Percentiles rank a stretch among this genome's conserved stretches.
Conservation (phyloP, 768 basidiomycete species). For the Serendipita sp. region DNA sequence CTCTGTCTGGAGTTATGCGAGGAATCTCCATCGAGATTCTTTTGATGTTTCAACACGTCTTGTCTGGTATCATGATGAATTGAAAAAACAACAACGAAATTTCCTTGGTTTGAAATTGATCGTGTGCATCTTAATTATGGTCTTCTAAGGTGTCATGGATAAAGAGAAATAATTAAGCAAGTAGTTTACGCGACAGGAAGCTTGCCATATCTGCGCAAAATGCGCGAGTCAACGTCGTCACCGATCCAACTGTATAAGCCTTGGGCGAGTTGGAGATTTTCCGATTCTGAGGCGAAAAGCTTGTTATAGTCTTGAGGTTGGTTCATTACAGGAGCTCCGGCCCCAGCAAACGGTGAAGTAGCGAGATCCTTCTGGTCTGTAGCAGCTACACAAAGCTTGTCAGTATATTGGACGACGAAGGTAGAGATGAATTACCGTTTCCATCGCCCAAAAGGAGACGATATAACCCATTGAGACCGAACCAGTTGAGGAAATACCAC, state of each 20-base stretch:
- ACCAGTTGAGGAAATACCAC: conserved; percentile 99
- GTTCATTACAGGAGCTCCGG: conserved; percentile 28
- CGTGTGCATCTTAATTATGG: no score
- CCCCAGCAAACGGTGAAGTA: conserved; percentile 49
- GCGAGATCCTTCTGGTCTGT: conserved; percentile 59
- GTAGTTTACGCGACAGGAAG: conserved; percentile 21
- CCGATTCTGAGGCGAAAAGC: conserved; percentile 77
- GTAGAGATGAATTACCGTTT: conserved; percentile 43
- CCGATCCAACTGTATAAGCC: conserved; percentile 76
- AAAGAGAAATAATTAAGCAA: neutral
- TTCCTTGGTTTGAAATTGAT: no score
- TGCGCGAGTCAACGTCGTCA: conserved; percentile 59
- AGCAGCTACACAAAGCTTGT: conserved; percentile 35
- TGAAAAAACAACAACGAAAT: no score
- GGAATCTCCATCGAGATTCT: no score
- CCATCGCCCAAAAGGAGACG: conserved; percentile 82
- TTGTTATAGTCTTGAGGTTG: conserved; percentile 78
- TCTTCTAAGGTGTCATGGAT: no score
- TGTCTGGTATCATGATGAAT: no score
- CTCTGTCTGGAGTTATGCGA: no score
- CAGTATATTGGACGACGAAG: conserved; percentile 5
- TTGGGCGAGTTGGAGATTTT: conserved; percentile 85
- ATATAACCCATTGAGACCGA: conserved; percentile 91
- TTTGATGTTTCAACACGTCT: no score
- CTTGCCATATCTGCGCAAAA: conserved; percentile 66